Conservation (phyloP, 2,329 filamentous ascomycete species). For the Tolypocladium capitatum region DNA sequence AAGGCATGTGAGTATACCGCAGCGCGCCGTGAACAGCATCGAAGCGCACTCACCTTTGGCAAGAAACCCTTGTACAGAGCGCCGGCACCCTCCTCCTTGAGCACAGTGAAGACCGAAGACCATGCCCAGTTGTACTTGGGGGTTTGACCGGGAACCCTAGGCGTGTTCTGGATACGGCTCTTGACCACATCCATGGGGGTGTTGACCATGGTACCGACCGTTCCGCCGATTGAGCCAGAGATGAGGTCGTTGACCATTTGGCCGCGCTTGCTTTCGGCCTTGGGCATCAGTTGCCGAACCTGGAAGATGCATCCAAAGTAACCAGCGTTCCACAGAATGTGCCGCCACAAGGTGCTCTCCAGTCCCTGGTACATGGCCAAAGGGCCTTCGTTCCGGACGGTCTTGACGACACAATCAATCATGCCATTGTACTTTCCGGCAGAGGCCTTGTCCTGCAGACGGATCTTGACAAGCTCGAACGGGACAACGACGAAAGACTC, state of each 20-base stretch:
- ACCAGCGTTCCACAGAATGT: conserved; percentile 78
- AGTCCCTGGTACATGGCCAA: conserved; percentile 93
- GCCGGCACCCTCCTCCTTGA: conserved; percentile 81
- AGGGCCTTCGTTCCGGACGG: conserved; percentile 67
- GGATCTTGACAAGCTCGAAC: conserved; percentile 97
- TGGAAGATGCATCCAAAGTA: conserved; percentile 99
- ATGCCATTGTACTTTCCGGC: conserved; percentile 78
- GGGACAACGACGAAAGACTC: conserved; percentile 96
- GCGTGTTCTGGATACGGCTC: conserved; percentile 90
- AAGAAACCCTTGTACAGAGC: conserved; percentile 97
- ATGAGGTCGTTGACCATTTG: conserved; percentile 82
- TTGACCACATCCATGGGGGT: conserved; percentile 97
- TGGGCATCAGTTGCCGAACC: conserved; percentile 71
- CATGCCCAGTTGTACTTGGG: conserved; percentile 99
- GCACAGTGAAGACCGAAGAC: conserved; percentile 72
- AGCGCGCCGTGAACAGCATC: conserved; percentile 14
- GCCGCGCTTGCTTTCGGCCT: conserved; percentile 63
- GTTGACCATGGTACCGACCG: conserved; percentile 78
- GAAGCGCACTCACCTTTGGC: conserved; percentile 68
- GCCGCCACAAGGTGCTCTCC: conserved; percentile 92
- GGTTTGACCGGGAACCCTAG: conserved; percentile 63
- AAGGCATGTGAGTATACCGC: conserved; percentile 1
- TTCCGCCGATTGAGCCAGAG: conserved; percentile 79
- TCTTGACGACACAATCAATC: conserved; percentile 70
- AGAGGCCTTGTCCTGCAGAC: conserved; percentile 88